Percentiles rank a stretch among this genome's conserved stretches.
phyloP scores from a whole-genome alignment of 805 yeast species.

The Lipomyces chichibuensis region DNA sequence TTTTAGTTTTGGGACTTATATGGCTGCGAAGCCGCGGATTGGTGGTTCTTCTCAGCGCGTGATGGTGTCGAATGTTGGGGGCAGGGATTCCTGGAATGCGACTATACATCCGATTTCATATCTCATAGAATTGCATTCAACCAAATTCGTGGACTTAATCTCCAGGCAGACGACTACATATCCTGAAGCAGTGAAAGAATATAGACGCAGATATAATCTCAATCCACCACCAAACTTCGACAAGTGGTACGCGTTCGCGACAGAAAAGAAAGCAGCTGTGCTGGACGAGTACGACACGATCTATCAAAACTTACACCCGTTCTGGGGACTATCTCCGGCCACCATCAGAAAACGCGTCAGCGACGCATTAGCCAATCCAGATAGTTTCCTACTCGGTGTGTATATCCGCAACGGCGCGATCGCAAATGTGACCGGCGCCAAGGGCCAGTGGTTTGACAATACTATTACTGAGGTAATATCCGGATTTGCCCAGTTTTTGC shows the following conservation, averaged over 20 bases:
- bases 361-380: constrained; percentile 26
- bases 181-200: constrained; percentile 34
- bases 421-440: constrained; percentile 25
- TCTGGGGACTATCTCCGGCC: constrained; percentile 36
- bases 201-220: constrained; percentile 26
- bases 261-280: constrained; percentile 22
- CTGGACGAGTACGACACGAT: constrained; percentile 38
- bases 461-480: constrained; percentile 27
- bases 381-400: constrained; percentile 29
- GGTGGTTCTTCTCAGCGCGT: constrained; percentile 27
- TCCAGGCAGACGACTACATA: constrained; percentile 31
- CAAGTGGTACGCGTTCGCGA: constrained; percentile 37
- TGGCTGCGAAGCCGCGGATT: constrained; percentile 19
- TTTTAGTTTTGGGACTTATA: constrained; percentile 21
- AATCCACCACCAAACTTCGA: constrained; percentile 40
- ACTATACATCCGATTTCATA: constrained; percentile 34
- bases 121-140: constrained; percentile 25
- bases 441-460: constrained; percentile 31
- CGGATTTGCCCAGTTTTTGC: constrained; percentile 35
- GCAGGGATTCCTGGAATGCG: constrained; percentile 27
- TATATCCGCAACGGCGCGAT: constrained; percentile 30
- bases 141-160: constrained; percentile 13
- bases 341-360: constrained; percentile 31
- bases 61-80: constrained; percentile 8
- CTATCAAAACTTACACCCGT: constrained; percentile 32